Conservation (phyloP, 75 land plant genomes). For the Ceratopteris richardii region DNA sequence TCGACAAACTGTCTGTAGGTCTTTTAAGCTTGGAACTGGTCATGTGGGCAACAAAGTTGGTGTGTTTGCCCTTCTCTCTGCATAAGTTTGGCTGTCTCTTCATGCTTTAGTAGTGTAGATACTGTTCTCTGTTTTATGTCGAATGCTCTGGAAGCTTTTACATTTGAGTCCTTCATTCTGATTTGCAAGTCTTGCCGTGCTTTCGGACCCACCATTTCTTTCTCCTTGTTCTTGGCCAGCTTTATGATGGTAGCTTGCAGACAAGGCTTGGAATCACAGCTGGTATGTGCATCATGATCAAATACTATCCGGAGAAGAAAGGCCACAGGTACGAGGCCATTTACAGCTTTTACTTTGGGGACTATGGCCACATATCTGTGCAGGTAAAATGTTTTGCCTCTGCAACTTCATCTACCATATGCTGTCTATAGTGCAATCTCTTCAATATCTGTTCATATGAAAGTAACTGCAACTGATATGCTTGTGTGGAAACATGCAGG, state of each 20-base stretch:
- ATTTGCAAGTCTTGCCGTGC: too few species aligned
- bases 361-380: slow-evolving; percentile 74
- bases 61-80: too few species aligned
- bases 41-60: too few species aligned
- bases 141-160: too few species aligned
- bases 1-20: too few species aligned
- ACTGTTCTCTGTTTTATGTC: too few species aligned
- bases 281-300: slow-evolving; percentile 69
- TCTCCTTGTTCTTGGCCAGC: slow-evolving; percentile 22
- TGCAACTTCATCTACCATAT: neutral
- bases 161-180: too few species aligned
- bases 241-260: slow-evolving; percentile 65
- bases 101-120: too few species aligned
- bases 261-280: slow-evolving; percentile 77
- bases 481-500: slow-evolving; percentile 29
- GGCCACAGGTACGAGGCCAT: slow-evolving; percentile 85
- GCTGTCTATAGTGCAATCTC: neutral
- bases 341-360: slow-evolving; percentile 89
- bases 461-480: neutral
- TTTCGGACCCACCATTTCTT: too few species aligned
- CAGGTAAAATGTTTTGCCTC: slow-evolving; percentile 16
- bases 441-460: neutral
- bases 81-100: too few species aligned
- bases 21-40: too few species aligned
- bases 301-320: slow-evolving; percentile 49